A percentile compares a stretch with the other conserved stretches of the same genome.
phyloP scores from a whole-genome alignment of 805 yeast species.

The Scheffersomyces stipitis region DNA sequence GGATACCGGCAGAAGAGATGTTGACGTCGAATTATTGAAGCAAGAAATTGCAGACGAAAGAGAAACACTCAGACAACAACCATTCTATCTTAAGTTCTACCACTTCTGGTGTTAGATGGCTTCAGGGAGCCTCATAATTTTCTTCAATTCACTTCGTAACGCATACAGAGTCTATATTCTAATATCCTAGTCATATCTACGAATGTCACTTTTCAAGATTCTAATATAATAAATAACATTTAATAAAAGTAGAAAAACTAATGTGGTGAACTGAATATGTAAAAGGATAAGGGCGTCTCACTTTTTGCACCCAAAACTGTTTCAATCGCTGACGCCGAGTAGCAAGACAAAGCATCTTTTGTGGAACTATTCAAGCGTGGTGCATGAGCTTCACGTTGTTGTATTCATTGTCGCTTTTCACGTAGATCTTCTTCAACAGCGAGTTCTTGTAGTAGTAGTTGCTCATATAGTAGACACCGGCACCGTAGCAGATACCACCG shows the following conservation, averaged over 20 bases:
- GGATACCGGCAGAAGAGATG: constrained; percentile 43
- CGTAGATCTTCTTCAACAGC: constrained; percentile 28
- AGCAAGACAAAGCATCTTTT: too few relatives aligned
- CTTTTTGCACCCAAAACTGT: too few relatives aligned
- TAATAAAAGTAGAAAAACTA: too few relatives aligned
- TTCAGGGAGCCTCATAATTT: too few relatives aligned
- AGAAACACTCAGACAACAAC: constrained; percentile 25
- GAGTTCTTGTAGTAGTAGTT: constrained; percentile 31
- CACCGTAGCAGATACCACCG: constrained; percentile 34
- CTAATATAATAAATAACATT: too few relatives aligned
- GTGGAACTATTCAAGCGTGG: constrained; percentile 15
- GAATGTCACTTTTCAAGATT: too few relatives aligned
- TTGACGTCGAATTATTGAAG: constrained; percentile 36
- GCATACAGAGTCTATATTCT: not conserved
- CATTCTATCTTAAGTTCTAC: constrained; percentile 30
- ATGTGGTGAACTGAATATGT: too few relatives aligned
- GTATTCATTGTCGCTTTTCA: constrained; percentile 26
- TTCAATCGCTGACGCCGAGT: too few relatives aligned
- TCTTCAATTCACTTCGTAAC: not conserved
- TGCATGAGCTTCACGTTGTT: constrained; percentile 25
- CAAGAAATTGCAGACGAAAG: constrained; percentile 43
- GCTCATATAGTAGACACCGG: constrained; percentile 33
- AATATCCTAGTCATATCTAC: too few relatives aligned
- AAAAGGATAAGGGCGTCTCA: too few relatives aligned
- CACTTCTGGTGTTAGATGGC: constrained; percentile 33